Base-by-base conservation (phyloP, 2,329 filamentous ascomycete species). In the Drechslera avenae region DNA sequence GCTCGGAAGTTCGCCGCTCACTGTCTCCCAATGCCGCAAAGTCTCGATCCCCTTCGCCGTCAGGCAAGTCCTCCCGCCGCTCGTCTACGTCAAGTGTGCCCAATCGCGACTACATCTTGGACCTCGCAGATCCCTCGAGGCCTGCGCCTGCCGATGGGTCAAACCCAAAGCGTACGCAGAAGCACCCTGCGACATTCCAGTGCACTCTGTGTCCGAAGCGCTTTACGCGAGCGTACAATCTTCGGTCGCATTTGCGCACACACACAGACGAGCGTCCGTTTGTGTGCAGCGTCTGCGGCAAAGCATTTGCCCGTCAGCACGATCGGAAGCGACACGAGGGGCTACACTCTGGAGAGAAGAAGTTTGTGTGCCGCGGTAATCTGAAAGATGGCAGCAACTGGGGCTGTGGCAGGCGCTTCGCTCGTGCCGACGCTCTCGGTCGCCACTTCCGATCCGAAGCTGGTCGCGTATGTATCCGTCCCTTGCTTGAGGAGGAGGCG, bases 261-360 rank as follows among this genome's bases (percentile, higher is more conserved):
- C 94, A 99, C 70, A 99, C 94, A 0, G 94, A 99, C 67, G 94
- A 99, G 78, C 85, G 94, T 39, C 94, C 94, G 0, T 99, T 97
- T 67, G 93, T 97, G 2, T 99, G 94, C 70, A 97, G 90, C 0
- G 91, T 97, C 7, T 99, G 94, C 63, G 90, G 91, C 44, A 99
- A 99, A 74, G 94, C 94, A 0, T 99, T 99, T 76, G 94, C 94
- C 5, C 88, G 94, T 19, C 94, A 99, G 70, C 94, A 99, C 70
- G 94, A 99, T 72, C 88, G 94, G 37, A 99, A 99, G 76, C 88
- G 94, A 32, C 94, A 99, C 74, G 94, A 99, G 76, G 92, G 93
- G 32, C 79, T 99, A 34, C 94, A 99, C 69, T 95, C 90, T 0
- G 94, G 94, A 34, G 94, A 99, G 77, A 99, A 97, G 84, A 97